Base-by-base conservation (phyloP, 129 eudicot genomes). In the Pulicaria dysenterica region DNA sequence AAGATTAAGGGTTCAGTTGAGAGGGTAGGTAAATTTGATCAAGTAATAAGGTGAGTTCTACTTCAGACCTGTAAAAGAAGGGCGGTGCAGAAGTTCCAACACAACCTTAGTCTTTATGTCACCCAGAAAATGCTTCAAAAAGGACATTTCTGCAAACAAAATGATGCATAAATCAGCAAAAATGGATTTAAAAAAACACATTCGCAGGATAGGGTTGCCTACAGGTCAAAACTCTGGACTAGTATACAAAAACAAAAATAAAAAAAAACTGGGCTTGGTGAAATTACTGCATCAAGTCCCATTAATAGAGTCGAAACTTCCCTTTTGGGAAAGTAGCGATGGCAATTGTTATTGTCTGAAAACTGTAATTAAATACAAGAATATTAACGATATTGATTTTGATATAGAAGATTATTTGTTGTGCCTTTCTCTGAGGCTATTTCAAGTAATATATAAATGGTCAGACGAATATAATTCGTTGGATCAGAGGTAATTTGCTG, bases 31-130 rank as follows among this genome's bases (percentile, higher is more conserved):
- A 31, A 15, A 64, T 60, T 11, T 44, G 67, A 13, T 74, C 4
- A 10, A 41, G 34, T 39, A 44, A 74, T 42, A 17, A 45, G 73
- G 42, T 16, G 58, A 8, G 45, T 31, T 67, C 57, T 62, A 79
- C 41, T 57, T 50, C 69, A 58, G 80, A 79, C 87, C 85, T 79
- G 85, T 51, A 69, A 76, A 79, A 6, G 80, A 68, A 47, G 73
- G 63, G 73, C 58, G 45, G 46, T 57, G 40, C 55, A 54, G 17
- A 77, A 64, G 42, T 40, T 53, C 6, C 3, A 39, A 79, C 19
- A 83, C 3, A 34, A 58, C 4, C 40, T 72, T 69, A 3, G 65
- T 34, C 57, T 75, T 75, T 31, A 69, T 50, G 54, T 49, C 61
- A 76, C 36, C 64, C 64, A 43, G 54, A 75, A 73, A 51, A 64